These are phyloP conservation scores for Diplodia seriata DNA, from an alignment of 2,329 filamentous ascomycete genomes.

Conservation along the genomic window DNA sequence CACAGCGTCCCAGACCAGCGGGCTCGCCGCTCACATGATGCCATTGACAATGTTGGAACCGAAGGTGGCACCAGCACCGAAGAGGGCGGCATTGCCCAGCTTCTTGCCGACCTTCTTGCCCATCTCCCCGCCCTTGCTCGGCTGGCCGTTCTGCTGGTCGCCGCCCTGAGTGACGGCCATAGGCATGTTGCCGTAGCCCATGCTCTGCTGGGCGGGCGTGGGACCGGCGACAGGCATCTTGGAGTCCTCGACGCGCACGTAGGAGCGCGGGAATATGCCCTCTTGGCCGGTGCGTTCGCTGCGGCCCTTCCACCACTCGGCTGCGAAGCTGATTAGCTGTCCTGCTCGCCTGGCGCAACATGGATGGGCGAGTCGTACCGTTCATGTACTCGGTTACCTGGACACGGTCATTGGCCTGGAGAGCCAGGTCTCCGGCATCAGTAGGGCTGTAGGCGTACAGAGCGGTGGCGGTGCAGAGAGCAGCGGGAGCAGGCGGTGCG, in stretches of 20 bases:
- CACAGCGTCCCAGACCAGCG: neutral
- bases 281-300: constrained; percentile 83
- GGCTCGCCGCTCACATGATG: constrained; percentile 71
- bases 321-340: constrained; percentile 38
- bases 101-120: constrained; percentile 99
- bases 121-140: constrained; percentile 72
- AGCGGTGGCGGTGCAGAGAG: constrained; percentile 77
- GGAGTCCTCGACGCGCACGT: constrained; percentile 73
- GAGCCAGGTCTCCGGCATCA: constrained; percentile 80
- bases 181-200: constrained; percentile 74
- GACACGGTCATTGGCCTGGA: constrained; percentile 81
- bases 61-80: constrained; percentile 90
- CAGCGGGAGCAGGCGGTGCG: constrained; percentile 56
- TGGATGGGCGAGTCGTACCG: constrained; percentile 33
- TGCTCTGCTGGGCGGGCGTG: constrained; percentile 59
- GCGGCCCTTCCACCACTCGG: constrained; percentile 93
- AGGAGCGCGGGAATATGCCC: constrained; percentile 94
- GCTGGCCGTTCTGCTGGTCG: constrained; percentile 52
- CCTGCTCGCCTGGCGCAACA: neutral
- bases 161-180: constrained; percentile 73
- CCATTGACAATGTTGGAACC: constrained; percentile 89
- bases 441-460: constrained; percentile 83
- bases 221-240: constrained; percentile 60
- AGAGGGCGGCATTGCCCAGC: constrained; percentile 83
- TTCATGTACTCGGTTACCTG: constrained; percentile 93